Evolutionary conservation across 23 red algal species (phyloP).

Genomic region (Cyanidiococcus yangmingshanensis): DNA sequence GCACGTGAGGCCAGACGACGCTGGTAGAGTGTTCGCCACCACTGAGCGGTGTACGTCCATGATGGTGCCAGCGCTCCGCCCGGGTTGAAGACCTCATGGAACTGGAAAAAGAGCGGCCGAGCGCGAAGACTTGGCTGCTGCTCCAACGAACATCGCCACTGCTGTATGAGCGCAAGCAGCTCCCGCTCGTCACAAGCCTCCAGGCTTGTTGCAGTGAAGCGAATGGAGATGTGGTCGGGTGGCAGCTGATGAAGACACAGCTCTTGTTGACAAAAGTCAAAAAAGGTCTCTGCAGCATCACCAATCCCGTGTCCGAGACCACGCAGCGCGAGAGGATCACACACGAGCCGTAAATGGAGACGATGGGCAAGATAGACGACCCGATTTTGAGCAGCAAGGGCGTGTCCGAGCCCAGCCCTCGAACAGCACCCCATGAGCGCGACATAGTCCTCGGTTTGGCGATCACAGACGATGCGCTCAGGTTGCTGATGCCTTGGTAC

Average conservation of each 20-base stretch:
- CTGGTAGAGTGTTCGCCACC: not conserved
- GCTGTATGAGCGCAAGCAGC: not conserved
- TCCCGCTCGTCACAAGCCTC: not conserved
- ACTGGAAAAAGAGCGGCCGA: not conserved
- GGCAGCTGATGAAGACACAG: not conserved
- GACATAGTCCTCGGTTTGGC: not conserved
- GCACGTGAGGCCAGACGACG: not conserved
- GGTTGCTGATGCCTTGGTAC: too few species aligned
- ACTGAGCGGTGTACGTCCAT: not conserved
- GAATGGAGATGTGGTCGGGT: not conserved
- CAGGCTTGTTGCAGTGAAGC: not conserved
- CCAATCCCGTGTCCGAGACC: conserved; percentile 13
- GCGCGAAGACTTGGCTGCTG: not conserved
- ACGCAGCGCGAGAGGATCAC: not conserved
- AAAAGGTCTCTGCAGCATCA: not conserved
- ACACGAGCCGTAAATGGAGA: not conserved
- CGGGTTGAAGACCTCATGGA: not conserved
- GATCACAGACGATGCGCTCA: too few species aligned
- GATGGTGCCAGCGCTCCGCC: not conserved
- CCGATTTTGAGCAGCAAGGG: not conserved
- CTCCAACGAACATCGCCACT: not conserved
- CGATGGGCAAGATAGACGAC: not conserved
- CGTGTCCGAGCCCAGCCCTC: conserved; percentile 2
- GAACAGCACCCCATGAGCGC: conserved; percentile 8
- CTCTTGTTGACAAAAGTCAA: not conserved